These are phyloP conservation scores for Neofusicoccum kwambonambiense DNA, from an alignment of 2,329 filamentous ascomycete genomes.

Conservation along the genomic window DNA sequence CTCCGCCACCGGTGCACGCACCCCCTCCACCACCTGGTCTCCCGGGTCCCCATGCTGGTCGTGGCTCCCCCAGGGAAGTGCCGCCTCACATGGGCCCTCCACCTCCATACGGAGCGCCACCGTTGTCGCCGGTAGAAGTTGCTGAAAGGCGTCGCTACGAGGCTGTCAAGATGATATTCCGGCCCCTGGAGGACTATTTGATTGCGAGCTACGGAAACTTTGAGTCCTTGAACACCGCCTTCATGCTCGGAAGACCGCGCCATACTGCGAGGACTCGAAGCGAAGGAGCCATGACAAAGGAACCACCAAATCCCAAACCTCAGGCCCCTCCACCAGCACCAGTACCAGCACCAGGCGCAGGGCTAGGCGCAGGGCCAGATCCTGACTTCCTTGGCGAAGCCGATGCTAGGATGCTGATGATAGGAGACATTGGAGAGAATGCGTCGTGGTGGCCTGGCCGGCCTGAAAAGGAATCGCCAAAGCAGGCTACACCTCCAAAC, in stretches of 20 bases:
- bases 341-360: neutral
- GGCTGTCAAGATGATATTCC: constrained; percentile 64
- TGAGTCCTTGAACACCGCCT: constrained; percentile 74
- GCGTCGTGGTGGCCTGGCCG: constrained; percentile 77
- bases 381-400: constrained; percentile 10
- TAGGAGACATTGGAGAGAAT: constrained; percentile 78
- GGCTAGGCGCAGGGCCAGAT: neutral
- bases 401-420: constrained; percentile 71
- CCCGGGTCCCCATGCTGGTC: neutral
- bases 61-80: constrained; percentile 1
- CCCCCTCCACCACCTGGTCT: constrained; percentile 4
- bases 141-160: constrained; percentile 32
- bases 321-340: neutral
- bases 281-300: constrained; percentile 38
- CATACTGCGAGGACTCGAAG: constrained; percentile 41
- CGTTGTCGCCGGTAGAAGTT: constrained; percentile 25
- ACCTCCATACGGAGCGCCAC: constrained; percentile 15
- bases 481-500: neutral
- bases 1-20: constrained; percentile 3
- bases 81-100: neutral
- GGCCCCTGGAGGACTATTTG: constrained; percentile 75
- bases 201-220: constrained; percentile 66
- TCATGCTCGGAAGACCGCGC: constrained; percentile 54
- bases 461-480: constrained; percentile 9
- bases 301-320: neutral